Percentiles rank a stretch among this genome's conserved stretches.
phyloP scores from a whole-genome alignment of 805 yeast species.

The Schwanniomyces pseudopolymorphus region DNA sequence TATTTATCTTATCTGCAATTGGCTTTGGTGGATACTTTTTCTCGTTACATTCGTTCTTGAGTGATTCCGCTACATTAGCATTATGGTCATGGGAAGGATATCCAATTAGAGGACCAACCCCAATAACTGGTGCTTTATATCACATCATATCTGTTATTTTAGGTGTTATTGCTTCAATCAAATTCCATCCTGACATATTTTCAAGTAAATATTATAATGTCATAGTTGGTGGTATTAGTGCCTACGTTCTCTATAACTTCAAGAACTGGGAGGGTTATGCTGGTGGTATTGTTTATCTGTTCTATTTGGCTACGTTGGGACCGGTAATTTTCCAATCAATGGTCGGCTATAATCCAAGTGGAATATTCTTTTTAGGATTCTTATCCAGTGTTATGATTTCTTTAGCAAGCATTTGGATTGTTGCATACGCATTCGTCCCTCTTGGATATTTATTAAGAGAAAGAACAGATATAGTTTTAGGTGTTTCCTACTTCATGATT shows the following conservation, averaged over 20 bases:
- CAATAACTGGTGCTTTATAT: conserved; percentile 78
- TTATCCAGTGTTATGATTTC: conserved; percentile 53
- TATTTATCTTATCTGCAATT: conserved; percentile 49
- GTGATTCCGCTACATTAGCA: conserved; percentile 85
- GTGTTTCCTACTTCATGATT: conserved; percentile 52
- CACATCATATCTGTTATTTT: conserved; percentile 57
- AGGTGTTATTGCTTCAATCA: conserved; percentile 44
- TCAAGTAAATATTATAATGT: conserved; percentile 33
- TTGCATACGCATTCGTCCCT: conserved; percentile 98
- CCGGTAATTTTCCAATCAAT: conserved; percentile 62
- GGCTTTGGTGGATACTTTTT: conserved; percentile 81
- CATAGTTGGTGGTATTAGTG: conserved; percentile 48
- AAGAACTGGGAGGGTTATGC: conserved; percentile 70
- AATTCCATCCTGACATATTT: conserved; percentile 19
- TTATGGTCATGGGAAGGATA: conserved; percentile 97
- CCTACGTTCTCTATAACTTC: conserved; percentile 48
- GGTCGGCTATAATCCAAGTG: conserved; percentile 55
- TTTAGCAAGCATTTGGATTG: conserved; percentile 92
- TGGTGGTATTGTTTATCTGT: conserved; percentile 66
- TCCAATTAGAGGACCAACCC: conserved; percentile 82
- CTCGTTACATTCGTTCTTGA: conserved; percentile 67
- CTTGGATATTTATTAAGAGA: conserved; percentile 88
- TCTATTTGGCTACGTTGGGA: conserved; percentile 60
- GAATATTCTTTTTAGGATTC: conserved; percentile 50
- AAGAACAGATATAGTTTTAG: conserved; percentile 75